Evolutionary conservation across 2,329 filamentous ascomycete species (phyloP), one percentile per base, ranked within the genome.

Genomic region (Paracamarosporium sp.): DNA sequence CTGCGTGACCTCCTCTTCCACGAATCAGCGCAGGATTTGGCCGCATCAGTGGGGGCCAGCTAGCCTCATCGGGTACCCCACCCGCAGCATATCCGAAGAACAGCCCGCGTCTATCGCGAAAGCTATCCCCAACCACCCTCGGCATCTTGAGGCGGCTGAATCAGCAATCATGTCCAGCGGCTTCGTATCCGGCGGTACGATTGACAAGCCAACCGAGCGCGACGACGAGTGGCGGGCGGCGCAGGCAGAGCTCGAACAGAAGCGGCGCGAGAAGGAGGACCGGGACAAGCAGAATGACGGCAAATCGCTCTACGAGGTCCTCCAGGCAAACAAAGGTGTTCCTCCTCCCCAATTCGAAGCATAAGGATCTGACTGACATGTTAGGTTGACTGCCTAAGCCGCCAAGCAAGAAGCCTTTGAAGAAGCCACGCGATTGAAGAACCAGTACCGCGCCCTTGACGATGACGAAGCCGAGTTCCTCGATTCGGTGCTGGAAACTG

Each of bases 381-480:
- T 68, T 67, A 75, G 73, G 53, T 68, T 63, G 61, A 58, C 55
- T 40, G 58, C 52, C 46, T 53, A 63, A 90, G 90, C 88, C 63
- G 90, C 90, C 56, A 94, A 93, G 76, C 90, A 94, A 78, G 90
- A 91, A 20, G 90, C 88, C 8, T 92, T 93, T 74, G 91, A 93
- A 74, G 91, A 94, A 75, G 73, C 88, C 61, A 85, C 83, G 61
- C 84, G 84, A 63, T 80, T 94, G 51, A 86, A 86, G 69, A 91
- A 94, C 68, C 91, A 94, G 78, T 93, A 93, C 73, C 86, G 88
- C 36, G 82, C 89, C 3, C 82, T 95, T 28, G 89, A 94, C 71
- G 90, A 92, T 58, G 90, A 93, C 71, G 91, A 94, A 78, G 82
- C 90, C 50, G 90, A 90, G 20, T 94, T 92, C 64, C 78, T 95